Base-by-base conservation (phyloP, 352 stramenopile species). In the Phytophthora crassamura region DNA sequence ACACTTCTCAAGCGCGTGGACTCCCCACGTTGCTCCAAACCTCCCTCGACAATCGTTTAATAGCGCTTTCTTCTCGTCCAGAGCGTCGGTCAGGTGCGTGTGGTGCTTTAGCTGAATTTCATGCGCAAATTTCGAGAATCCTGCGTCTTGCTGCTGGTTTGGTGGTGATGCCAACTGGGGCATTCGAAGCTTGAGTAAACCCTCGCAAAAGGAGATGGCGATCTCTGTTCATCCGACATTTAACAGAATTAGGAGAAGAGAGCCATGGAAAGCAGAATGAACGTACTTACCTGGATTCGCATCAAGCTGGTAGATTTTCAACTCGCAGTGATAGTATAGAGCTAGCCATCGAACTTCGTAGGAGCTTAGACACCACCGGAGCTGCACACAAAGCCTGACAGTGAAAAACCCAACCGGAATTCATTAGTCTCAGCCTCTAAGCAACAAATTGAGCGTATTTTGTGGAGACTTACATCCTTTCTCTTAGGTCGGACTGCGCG, bases 301-400 rank as follows among this genome's bases (percentile, higher is more conserved):
- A 55, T 87, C 78, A 5, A 86, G 58, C 14, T 81, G 78, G 30
- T 82, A 86, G 10, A 87, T 55, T 2, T 55, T 71, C 22, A 77
- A 59, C 38, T 91, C 82, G 32, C 69, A 77, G 20, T 69, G 67
- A 38, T 69, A 82, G 46, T 79, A 69, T 10, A 87, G 62, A 1
- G 77, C 71, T 54, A 38, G 70, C 82, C 82, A 91, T n/a, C 80
- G 74, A 32, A 72, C 64, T 10, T 67, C 53, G 38, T 91, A 79
- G 8, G 48, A 67, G 1, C 59, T 48, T 15, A 81, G 30, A 14
- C 83, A 57, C 82, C 80, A 89, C 16, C 20, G 15, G 0, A 86
- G 38, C 32, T 88, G 78, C 3, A 65, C 52, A 32, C 42, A 75
- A 35, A 86, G 55, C 0, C 81, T 90, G 41, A 18, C 3, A 59